Evolutionary conservation across 2,329 filamentous ascomycete genomes (phyloP), one percentile per base, ranked within the genome.

Genomic region (Berkeleyomyces basicola): DNA sequence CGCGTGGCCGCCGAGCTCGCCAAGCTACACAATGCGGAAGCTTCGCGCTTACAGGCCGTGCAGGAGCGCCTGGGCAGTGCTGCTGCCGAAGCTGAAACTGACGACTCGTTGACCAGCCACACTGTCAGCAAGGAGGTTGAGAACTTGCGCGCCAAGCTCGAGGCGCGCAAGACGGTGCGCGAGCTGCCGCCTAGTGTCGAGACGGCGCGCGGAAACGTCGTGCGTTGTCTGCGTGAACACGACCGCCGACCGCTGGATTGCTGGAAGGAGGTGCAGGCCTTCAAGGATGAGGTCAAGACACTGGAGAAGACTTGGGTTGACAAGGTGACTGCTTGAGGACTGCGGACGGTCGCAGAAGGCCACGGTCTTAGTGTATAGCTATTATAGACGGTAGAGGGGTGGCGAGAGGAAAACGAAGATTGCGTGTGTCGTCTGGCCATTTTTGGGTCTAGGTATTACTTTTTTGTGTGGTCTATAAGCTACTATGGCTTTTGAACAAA

Each of bases 211-310:
- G 78, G 82, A 68, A 83, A 85, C 65, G 84, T 96, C 63, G 82
- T 93, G 66, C 80, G 82, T 69, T 97, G 92, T 73, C 77, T 97
- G 77, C 79, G 87, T 66, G 80, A 86, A 70, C 86, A 96, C 73
- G 91, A 96, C 74, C 80, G 90, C 67, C 82, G 90, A 73, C 91
- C 92, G 72, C 77, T 96, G 71, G 88, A 96, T 77, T 97, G 92
- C 80, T 96, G 88, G 87, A 81, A 85, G 74, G 90, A 96, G 81
- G 90, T 96, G 33, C 87, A 95, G 76, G 79, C 78, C 23, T 97
- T 97, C 74, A 95, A 91, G 82, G 81, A 82, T 69, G 89, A 95
- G 79, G 91, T 97, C 59, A 83, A 87, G 68, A 84, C 83, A 76
- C 74, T 96, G 74, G 92, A 96, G 81, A 86, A 83, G 75, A 79